Base-by-base conservation (phyloP, 2,329 filamentous ascomycete genomes). In the Massarina eburnea region DNA sequence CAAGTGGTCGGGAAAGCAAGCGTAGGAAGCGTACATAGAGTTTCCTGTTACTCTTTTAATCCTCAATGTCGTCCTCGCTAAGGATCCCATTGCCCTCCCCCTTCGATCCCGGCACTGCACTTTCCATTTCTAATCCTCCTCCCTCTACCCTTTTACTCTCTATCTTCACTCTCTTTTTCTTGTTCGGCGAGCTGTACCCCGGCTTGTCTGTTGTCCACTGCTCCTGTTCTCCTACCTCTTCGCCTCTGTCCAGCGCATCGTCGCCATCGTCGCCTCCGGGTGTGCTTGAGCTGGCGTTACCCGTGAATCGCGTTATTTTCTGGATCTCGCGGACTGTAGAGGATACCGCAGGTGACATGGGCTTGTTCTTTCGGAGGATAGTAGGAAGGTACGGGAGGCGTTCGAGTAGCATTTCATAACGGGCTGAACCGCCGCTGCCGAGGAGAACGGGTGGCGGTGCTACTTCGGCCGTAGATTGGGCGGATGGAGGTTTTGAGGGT, bases 331-430 rank as follows among this genome's bases (percentile, higher is more conserved):
- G 76, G 2, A 80, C 70, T 19, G 74, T 64, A 33, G 68, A 41
- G 32, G 57, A 39, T 6, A 26, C 3, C 9, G 35, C 22, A 6
- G 55, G 49, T 48, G 45, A 61, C 60, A 45, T 61, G 57, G 69
- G 61, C 12, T 37, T 19, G 49, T 55, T 47, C 19, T 60, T 59
- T 17, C 59, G 61, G 3, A 74, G 49, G 30, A 96, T 88, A 40
- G 82, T 79, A 1, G 85, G 78, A 76, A 94, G 83, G 68, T 95
- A 97, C 0, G 94, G 94, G 0, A 99, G 78, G 8, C 90, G 84
- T 54, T 97, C 89, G 19, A 96, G 80, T 0, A 96, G 71, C 74
- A 94, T 79, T 67, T 92, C 89, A 33, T 79, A 79, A 27, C 84
- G 84, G 3, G 85, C 83, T 3, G 85, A 82, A 18, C 64, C 62